Evolutionary conservation across 768 basidiomycete species (phyloP).

Genomic region (Coprinopsis strossmayeri): DNA sequence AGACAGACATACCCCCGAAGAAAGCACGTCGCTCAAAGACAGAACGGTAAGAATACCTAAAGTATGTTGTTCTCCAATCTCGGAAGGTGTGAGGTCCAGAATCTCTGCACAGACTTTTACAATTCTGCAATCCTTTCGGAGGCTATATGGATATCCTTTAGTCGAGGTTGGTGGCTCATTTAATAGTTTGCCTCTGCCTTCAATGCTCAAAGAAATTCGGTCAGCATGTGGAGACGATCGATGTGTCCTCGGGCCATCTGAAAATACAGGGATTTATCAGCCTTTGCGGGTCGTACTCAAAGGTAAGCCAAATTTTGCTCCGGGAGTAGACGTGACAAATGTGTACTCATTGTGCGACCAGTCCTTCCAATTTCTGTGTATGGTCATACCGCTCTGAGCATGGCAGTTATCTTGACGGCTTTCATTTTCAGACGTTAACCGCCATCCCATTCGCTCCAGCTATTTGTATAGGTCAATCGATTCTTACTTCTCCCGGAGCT

Average conservation of each 20-base stretch:
- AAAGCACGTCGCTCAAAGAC: conserved; percentile 32
- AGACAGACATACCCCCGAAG: conserved; percentile 35
- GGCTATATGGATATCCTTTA: conserved; percentile 67
- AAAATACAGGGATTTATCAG: conserved; percentile 80
- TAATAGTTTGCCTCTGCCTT: too few relatives aligned
- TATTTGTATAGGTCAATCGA: conserved; percentile 71
- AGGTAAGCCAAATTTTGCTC: conserved; percentile 34
- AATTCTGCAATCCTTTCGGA: conserved; percentile 59
- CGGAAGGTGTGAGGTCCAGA: not conserved
- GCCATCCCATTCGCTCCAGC: conserved; percentile 56
- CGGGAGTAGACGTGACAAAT: not conserved
- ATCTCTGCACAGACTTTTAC: conserved; percentile 46
- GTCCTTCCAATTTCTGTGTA: conserved; percentile 88
- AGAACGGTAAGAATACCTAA: conserved; percentile 57
- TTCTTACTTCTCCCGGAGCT: conserved; percentile 53
- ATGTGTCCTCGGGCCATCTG: conserved; percentile 40
- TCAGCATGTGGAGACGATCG: conserved; percentile 66
- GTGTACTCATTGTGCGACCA: conserved; percentile 21
- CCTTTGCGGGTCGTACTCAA: conserved; percentile 65
- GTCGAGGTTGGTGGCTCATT: conserved; percentile 66
- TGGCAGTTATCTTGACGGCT: too few relatives aligned
- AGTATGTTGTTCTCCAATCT: conserved; percentile 30
- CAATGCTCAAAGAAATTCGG: too few relatives aligned
- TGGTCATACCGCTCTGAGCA: too few relatives aligned
- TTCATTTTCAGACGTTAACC: conserved; percentile 82